Percentiles rank a stretch among this genome's conserved stretches.
These are phyloP conservation scores for Fusarium verrucosum DNA, from an alignment of 2,329 filamentous ascomycete genomes.

Conservation along the genomic window DNA sequence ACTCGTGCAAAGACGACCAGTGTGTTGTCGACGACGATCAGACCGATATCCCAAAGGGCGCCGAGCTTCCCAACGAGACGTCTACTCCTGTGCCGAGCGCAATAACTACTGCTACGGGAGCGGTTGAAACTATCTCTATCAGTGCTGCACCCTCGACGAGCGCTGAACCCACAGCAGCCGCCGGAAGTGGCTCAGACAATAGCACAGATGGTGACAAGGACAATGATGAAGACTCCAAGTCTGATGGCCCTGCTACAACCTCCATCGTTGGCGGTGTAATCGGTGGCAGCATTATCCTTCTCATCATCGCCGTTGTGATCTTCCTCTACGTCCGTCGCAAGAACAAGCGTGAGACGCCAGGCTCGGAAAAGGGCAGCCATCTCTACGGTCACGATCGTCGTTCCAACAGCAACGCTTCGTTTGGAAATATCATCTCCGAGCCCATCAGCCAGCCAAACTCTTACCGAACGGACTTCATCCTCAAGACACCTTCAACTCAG, in stretches of 20 bases:
- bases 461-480: slow-evolving; percentile 64
- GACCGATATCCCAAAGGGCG: slow-evolving; percentile 48
- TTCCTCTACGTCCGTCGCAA: slow-evolving; percentile 53
- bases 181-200: slow-evolving; percentile 13
- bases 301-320: slow-evolving; percentile 53
- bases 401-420: slow-evolving; percentile 40
- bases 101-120: slow-evolving; percentile 35
- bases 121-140: slow-evolving; percentile 37
- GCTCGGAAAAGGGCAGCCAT: slow-evolving; percentile 36
- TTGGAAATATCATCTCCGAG: slow-evolving; percentile 64
- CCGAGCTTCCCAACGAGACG: slow-evolving; percentile 39
- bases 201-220: slow-evolving; percentile 12
- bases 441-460: slow-evolving; percentile 58
- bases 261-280: slow-evolving; percentile 60
- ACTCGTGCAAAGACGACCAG: slow-evolving; percentile 64
- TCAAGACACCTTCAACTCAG: slow-evolving; percentile 46
- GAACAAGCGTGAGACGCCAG: slow-evolving; percentile 29
- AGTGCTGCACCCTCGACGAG: slow-evolving; percentile 34
- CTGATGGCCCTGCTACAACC: slow-evolving; percentile 47
- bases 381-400: slow-evolving; percentile 23
- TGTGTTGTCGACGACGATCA: slow-evolving; percentile 67
- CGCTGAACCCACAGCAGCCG: slow-evolving; percentile 26
- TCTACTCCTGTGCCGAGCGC: slow-evolving; percentile 31
- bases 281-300: slow-evolving; percentile 55
- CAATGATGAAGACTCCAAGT: slow-evolving; percentile 10